phyloP scores from a whole-genome alignment of 768 basidiomycete species.

The Brasilioporus rufonigricans region DNA sequence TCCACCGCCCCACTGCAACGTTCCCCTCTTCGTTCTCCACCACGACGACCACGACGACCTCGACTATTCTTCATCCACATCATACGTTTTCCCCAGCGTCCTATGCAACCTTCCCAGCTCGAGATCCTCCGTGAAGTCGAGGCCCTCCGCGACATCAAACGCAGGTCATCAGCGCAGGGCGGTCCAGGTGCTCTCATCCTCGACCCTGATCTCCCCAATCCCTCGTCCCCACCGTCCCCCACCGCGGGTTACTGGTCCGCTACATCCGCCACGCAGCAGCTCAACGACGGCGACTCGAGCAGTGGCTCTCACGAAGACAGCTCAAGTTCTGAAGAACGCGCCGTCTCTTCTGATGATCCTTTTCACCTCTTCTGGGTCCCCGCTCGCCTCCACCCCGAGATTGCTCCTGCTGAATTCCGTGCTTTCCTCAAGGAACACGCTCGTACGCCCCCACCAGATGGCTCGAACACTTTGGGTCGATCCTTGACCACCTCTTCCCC shows the following conservation, averaged over 20 bases:
- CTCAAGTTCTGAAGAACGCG: constrained; percentile 35
- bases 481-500: constrained; percentile 44
- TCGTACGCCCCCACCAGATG: constrained; percentile 54
- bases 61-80: constrained; percentile 4
- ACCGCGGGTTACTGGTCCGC: constrained; percentile 51
- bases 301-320: constrained; percentile 41
- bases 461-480: constrained; percentile 37
- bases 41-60: constrained; percentile 10
- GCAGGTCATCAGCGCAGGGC: constrained; percentile 73
- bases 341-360: constrained; percentile 62
- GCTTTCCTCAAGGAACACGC: constrained; percentile 94
- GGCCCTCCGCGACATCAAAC: constrained; percentile 76
- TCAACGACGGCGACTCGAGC: constrained; percentile 44
- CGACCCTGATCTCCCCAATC: constrained; percentile 89
- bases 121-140: constrained; percentile 89
- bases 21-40: neutral
- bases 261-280: constrained; percentile 32
- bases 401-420: constrained; percentile 94
- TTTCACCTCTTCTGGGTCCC: constrained; percentile 98
- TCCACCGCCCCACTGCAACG: neutral
- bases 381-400: constrained; percentile 93
- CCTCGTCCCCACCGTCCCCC: constrained; percentile 59
- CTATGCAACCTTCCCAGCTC: constrained; percentile 75
- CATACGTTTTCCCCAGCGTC: constrained; percentile 14
- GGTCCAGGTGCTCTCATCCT: constrained; percentile 80